A percentile compares a stretch with the other conserved stretches of the same genome.
These are phyloP conservation scores for Trichophyton schoenleinii DNA, from an alignment of 2,329 filamentous ascomycete species.

Conservation along the genomic window DNA sequence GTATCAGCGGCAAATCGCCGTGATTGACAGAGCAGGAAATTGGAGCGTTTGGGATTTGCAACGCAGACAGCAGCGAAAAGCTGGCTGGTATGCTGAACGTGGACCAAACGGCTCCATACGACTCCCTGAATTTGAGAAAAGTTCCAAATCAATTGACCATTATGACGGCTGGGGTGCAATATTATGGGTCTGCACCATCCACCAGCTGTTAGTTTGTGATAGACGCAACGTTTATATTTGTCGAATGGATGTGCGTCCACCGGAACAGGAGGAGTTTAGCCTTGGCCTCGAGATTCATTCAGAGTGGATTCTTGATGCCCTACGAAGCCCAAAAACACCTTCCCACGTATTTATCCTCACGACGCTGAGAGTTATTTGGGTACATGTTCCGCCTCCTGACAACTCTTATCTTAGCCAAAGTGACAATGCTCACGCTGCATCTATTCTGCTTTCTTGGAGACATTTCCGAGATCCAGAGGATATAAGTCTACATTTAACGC, in stretches of 20 bases:
- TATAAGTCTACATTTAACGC: conserved; percentile 34
- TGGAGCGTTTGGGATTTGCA: conserved; percentile 42
- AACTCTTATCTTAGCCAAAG: conserved; percentile 13
- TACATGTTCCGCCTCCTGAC: conserved; percentile 27
- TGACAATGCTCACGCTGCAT: conserved; percentile 20
- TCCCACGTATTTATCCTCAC: conserved; percentile 43
- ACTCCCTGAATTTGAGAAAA: conserved; percentile 7
- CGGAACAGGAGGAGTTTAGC: conserved; percentile 23
- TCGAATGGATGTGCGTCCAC: conserved; percentile 18
- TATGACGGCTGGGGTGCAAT: conserved; percentile 35
- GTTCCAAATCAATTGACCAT: conserved; percentile 13
- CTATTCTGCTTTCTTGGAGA: conserved; percentile 35
- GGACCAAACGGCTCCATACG: conserved; percentile 22
- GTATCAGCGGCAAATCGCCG: conserved; percentile 43
- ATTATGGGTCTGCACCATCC: conserved; percentile 28
- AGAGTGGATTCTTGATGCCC: conserved; percentile 46
- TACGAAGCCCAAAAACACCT: conserved; percentile 29
- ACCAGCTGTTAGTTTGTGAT: conserved; percentile 40
- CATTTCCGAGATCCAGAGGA: conserved; percentile 46
- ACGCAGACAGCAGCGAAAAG: conserved; percentile 19
- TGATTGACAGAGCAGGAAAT: conserved; percentile 41
- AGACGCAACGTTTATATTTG: conserved; percentile 33
- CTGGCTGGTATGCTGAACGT: conserved; percentile 20
- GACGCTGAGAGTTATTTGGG: conserved; percentile 37
- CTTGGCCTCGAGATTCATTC: conserved; percentile 25